Evolutionary conservation across 2,329 filamentous ascomycete species (phyloP).

Genomic region (Acrodontium crateriforme): DNA sequence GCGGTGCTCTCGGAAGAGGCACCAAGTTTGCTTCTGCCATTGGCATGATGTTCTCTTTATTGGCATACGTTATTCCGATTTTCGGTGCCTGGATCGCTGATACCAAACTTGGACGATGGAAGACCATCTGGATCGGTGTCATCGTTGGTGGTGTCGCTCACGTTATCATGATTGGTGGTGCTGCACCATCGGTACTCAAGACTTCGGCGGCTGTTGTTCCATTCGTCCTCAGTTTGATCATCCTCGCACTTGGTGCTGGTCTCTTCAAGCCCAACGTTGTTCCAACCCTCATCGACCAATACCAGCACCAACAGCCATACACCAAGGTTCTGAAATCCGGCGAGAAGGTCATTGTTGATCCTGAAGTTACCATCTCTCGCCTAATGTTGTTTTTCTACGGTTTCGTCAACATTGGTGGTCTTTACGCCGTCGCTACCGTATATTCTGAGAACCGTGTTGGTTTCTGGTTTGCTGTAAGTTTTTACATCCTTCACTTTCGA

Average conservation of each 20-base stretch:
- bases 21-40: slow-evolving; percentile 39
- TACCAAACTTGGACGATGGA: slow-evolving; percentile 9
- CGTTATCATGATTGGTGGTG: slow-evolving; percentile 6
- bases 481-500: no score
- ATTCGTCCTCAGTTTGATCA: slow-evolving; percentile 28
- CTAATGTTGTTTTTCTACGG: slow-evolving; percentile 51
- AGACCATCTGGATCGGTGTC: slow-evolving; percentile 10
- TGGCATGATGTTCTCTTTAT: slow-evolving; percentile 41
- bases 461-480: no score
- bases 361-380: slow-evolving; percentile 30
- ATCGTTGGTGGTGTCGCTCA: slow-evolving; percentile 9
- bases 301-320: slow-evolving; percentile 25
- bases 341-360: slow-evolving; percentile 33
- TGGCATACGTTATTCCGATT: slow-evolving; percentile 45
- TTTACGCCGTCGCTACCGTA: slow-evolving; percentile 52
- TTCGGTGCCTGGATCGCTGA: slow-evolving; percentile 10
- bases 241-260: slow-evolving; percentile 48
- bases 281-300: slow-evolving; percentile 34
- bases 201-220: no score
- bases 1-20: slow-evolving; percentile 46
- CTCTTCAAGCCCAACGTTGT: slow-evolving; percentile 68
- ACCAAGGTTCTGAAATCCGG: slow-evolving; percentile 25
- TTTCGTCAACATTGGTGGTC: slow-evolving; percentile 58
- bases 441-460: slow-evolving; percentile 52
- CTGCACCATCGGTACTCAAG: no score